Evolutionary conservation across 1,284 basidiomycete genomes (phyloP).

Genomic region (Moesziomyces sp.): DNA sequence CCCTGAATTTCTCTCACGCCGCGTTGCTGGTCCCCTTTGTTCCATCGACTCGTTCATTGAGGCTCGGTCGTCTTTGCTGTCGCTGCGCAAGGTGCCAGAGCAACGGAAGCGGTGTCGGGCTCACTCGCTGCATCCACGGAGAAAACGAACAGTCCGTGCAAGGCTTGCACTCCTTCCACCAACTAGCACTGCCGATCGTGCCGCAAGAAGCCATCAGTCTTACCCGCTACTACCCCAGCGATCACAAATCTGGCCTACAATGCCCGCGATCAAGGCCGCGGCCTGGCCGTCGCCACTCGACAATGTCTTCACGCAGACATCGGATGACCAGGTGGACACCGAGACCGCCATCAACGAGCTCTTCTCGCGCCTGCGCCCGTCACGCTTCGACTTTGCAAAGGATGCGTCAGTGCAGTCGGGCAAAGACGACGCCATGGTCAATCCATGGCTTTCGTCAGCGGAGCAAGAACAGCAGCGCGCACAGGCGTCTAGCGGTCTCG

Average conservation of each 20-base stretch:
- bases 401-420: background rate
- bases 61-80: too few relatives aligned
- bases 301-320: conserved; percentile 50
- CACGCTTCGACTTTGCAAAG: conserved; percentile 31
- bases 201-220: too few relatives aligned
- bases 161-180: background rate
- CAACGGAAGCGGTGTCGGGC: too few relatives aligned
- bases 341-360: conserved; percentile 56
- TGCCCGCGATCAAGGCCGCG: conserved; percentile 40
- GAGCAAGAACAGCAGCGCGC: conserved; percentile 25
- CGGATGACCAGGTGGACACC: conserved; percentile 58
- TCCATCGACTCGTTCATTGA: too few relatives aligned
- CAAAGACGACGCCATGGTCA: conserved; percentile 16
- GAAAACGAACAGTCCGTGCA: too few relatives aligned
- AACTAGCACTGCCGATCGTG: background rate
- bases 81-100: too few relatives aligned
- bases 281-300: conserved; percentile 57
- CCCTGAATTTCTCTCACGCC: conserved; percentile 2
- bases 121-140: too few relatives aligned
- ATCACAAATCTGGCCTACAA: background rate
- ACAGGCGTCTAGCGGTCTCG: conserved; percentile 7
- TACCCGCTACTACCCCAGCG: too few relatives aligned
- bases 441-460: conserved; percentile 40
- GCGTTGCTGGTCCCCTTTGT: background rate
- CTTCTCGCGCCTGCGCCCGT: conserved; percentile 32